These are phyloP conservation scores for Apiospora marii DNA, from an alignment of 2,329 filamentous ascomycete genomes.

Conservation along the genomic window DNA sequence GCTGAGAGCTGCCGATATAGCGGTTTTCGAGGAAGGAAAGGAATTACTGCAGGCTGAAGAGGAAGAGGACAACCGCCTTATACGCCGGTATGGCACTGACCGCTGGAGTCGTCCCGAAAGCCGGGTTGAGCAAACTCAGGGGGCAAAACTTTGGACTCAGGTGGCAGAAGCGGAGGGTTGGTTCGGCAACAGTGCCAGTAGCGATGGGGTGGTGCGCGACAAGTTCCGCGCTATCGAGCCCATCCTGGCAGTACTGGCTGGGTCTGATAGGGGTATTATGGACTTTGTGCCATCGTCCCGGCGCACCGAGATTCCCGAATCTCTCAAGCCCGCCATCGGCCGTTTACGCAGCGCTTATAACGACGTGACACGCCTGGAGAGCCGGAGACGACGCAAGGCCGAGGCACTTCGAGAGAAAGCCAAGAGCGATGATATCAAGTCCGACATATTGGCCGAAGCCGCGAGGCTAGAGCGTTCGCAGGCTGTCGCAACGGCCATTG, in stretches of 20 bases:
- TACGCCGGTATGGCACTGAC: constrained; percentile 84
- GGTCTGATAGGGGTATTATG: constrained; percentile 81
- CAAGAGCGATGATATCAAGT: constrained; percentile 87
- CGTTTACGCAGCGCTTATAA: constrained; percentile 82
- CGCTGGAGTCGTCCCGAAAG: constrained; percentile 80
- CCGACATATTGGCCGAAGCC: constrained; percentile 82
- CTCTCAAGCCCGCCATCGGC: constrained; percentile 80
- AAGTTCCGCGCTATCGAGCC: constrained; percentile 82
- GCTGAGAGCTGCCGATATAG: constrained; percentile 80
- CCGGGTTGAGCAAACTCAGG: constrained; percentile 67
- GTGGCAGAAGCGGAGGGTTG: constrained; percentile 86
- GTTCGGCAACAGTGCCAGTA: constrained; percentile 70
- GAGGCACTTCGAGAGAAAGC: constrained; percentile 81
- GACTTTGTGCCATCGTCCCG: constrained; percentile 89
- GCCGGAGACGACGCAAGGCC: constrained; percentile 78
- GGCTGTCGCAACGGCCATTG: constrained; percentile 78
- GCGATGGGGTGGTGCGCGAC: constrained; percentile 70
- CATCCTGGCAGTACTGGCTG: constrained; percentile 77
- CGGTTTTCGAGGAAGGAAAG: constrained; percentile 83
- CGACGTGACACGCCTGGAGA: constrained; percentile 85
- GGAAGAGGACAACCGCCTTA: constrained; percentile 80
- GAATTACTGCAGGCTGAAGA: constrained; percentile 80
- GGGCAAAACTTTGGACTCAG: constrained; percentile 75
- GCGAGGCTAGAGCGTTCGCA: constrained; percentile 86
- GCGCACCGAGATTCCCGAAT: constrained; percentile 78